These are phyloP conservation scores for Amniculicola lignicola DNA, from an alignment of 495 filamentous ascomycete genomes.

Conservation along the genomic window DNA sequence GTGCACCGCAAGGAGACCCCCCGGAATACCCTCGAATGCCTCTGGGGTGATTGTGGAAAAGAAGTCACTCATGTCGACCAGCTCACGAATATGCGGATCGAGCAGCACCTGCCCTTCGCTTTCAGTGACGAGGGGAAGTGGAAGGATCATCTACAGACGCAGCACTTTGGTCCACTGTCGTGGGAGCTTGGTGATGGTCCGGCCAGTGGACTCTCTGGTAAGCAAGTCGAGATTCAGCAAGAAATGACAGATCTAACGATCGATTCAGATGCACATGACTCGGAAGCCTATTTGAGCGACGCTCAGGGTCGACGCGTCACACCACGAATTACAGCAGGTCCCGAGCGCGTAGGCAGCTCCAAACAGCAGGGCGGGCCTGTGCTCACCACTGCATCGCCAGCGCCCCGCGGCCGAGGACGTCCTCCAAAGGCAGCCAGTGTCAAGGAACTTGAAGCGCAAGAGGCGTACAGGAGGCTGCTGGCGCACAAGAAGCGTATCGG, in stretches of 20 bases:
- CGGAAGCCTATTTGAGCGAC: conserved; percentile 42
- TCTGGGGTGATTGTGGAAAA: conserved; percentile 48
- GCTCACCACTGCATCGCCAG: neutral
- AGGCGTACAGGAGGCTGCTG: conserved; percentile 42
- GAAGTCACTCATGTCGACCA: conserved; percentile 31
- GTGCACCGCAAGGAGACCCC: conserved; percentile 46
- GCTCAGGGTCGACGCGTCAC: conserved; percentile 40
- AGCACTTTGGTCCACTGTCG: conserved; percentile 57
- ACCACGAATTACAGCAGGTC: conserved; percentile 32
- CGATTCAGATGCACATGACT: conserved; percentile 32
- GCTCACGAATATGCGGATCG: conserved; percentile 24
- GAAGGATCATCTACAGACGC: conserved; percentile 56
- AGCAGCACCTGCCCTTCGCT: conserved; percentile 23
- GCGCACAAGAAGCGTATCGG: conserved; percentile 47
- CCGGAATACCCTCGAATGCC: conserved; percentile 39
- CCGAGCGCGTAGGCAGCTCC: neutral
- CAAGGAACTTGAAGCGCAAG: conserved; percentile 44
- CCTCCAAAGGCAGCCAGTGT: conserved; percentile 41
- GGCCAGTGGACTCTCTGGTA: conserved; percentile 43
- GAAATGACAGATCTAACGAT: conserved; percentile 1
- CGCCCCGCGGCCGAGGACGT: conserved; percentile 40
- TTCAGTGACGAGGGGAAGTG: conserved; percentile 48
- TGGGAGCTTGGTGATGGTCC: conserved; percentile 70
- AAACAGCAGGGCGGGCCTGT: neutral
- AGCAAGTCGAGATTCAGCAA: conserved; percentile 11